Base-by-base conservation (phyloP, 2,329 filamentous ascomycete species). In the Botrytis porri region DNA sequence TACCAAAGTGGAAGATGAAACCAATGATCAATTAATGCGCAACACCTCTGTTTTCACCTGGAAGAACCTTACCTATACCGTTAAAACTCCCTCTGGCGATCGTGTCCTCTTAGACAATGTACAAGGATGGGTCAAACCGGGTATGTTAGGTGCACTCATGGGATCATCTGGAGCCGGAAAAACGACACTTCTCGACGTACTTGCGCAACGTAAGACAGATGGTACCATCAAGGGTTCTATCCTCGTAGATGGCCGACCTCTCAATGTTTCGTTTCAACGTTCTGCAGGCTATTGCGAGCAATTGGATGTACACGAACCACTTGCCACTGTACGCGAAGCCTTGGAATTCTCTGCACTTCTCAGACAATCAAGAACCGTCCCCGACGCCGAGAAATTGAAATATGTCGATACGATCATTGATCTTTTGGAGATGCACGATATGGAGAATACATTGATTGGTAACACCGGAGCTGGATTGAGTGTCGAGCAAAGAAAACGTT, bases 191-290 rank as follows among this genome's bases (percentile, higher is more conserved):
- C 84, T 98, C 43, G 93, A 97, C 82, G 93, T 93, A 45, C 86
- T 98, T 76, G 95, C 95, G 60, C 92, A 92, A 74, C 91, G 95
- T 80, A 92, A 92, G 20, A 94, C 92, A 0, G 95, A 95, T 89
- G 95, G 95, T 82, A 91, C 97, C 25, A 93, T 97, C 66, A 89
- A 88, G 10, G 95, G 95, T 70, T 92, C 95, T 77, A 96, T 97
- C 90, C 82, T 88, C 18, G 87, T 90, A 10, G 86, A 89, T 73
- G 88, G 88, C 41, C 86, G 85, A 48, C 90, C 88, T 37, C 89
- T 92, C 61, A 93, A 95, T 76, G 86, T 87, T 61, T 94, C 92
- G 0, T 97, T 97, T 87, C 94, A 97, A 82, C 92, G 94, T 76
- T 95, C 95, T 83, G 96, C 93, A 0, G 94, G 94, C 64, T 97